Evolutionary conservation across 1,139 yeast genomes (phyloP).

Genomic region (Pneumocystis jirovecii): DNA sequence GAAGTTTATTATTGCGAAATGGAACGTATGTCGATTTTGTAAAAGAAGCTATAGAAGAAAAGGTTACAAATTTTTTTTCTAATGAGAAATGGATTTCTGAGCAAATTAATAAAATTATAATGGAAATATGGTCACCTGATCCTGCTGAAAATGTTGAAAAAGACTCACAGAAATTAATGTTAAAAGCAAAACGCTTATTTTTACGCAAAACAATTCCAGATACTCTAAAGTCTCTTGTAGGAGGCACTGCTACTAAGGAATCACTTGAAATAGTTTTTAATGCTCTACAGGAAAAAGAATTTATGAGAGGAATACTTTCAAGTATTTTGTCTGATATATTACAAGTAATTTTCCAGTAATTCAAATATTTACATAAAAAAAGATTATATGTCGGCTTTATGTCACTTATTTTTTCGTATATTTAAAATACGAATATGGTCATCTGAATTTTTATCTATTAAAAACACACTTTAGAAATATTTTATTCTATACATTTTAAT

Average conservation of each 20-base stretch:
- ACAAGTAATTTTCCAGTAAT: background rate
- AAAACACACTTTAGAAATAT: background rate
- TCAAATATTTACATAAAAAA: background rate
- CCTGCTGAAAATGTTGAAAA: background rate
- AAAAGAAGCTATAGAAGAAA: background rate
- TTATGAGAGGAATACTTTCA: background rate
- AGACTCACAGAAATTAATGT: background rate
- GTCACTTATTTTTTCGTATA: background rate
- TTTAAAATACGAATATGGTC: background rate
- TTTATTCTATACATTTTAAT: background rate
- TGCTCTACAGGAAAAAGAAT: background rate
- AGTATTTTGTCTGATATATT: background rate
- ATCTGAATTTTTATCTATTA: background rate
- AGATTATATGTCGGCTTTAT: background rate
- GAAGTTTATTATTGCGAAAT: background rate
- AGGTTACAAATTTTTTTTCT: background rate
- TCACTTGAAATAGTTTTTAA: background rate
- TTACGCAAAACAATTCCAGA: background rate
- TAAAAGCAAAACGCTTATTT: background rate
- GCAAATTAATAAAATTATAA: background rate
- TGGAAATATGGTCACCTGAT: background rate
- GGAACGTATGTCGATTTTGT: background rate
- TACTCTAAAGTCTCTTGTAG: background rate
- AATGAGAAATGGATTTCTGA: slow-evolving; percentile 1
- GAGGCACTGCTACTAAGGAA: background rate